Conservation (phyloP, 805 yeast genomes). For the Lachancea thermotolerans region DNA sequence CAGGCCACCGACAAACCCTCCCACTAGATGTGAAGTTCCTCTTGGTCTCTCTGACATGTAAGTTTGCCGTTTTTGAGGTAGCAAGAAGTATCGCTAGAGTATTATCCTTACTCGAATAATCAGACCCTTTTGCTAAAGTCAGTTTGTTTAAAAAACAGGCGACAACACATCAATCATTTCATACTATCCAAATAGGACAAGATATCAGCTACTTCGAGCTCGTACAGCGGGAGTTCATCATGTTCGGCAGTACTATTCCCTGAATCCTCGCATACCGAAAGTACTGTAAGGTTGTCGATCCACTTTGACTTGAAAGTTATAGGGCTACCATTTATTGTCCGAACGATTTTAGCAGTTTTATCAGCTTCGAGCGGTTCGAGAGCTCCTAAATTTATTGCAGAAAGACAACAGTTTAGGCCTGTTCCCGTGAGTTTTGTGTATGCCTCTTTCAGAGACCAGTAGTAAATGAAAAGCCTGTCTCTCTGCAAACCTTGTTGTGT, state of each 20-base stretch:
- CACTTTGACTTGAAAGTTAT: conserved; percentile 21
- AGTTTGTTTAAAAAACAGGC: background rate
- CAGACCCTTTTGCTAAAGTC: too few species aligned
- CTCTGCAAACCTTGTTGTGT: conserved; percentile 14
- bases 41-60: conserved; percentile 11
- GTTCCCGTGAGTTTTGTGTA: conserved; percentile 60
- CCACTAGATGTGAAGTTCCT: conserved; percentile 47
- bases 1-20: conserved; percentile 84
- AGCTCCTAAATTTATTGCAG: conserved; percentile 24
- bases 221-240: background rate
- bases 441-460: conserved; percentile 79
- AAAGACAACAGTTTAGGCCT: conserved; percentile 42
- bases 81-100: background rate
- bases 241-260: background rate
- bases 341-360: background rate
- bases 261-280: conserved; percentile 9
- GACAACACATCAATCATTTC: conserved; percentile 1
- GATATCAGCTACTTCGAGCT: conserved; percentile 3
- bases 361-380: conserved; percentile 7
- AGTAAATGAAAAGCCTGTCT: conserved; percentile 38
- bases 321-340: conserved; percentile 7
- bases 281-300: conserved; percentile 16
- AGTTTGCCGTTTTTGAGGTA: conserved; percentile 50
- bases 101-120: too few species aligned
- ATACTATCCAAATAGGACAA: conserved; percentile 4